Percentiles rank a stretch among this genome's conserved stretches.
phyloP scores from a whole-genome alignment of 495 filamentous ascomycete species.

The Niebla homalea region DNA sequence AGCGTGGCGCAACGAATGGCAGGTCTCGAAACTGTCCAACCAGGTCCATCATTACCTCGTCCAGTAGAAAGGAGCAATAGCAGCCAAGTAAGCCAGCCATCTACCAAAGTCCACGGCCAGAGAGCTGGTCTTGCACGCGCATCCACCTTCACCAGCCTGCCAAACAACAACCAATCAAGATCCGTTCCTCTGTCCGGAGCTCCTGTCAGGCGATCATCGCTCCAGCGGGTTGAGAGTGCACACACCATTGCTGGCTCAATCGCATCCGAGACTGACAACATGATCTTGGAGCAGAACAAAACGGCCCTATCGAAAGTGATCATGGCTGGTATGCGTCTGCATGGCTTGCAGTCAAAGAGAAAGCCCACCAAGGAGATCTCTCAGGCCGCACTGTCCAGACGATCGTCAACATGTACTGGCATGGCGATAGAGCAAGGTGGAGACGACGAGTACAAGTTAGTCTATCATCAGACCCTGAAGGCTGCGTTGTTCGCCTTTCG shows the following conservation, averaged over 20 bases:
- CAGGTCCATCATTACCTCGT: not conserved
- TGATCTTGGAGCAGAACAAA: constrained; percentile 32
- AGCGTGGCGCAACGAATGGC: constrained; percentile 45
- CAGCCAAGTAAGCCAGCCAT: not conserved
- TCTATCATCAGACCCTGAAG: constrained; percentile 54
- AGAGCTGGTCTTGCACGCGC: constrained; percentile 5
- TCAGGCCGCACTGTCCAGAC: not conserved
- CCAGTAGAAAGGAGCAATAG: constrained; percentile 1
- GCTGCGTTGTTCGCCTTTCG: constrained; percentile 45
- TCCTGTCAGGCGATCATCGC: constrained; percentile 12
- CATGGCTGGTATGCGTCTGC: constrained; percentile 52
- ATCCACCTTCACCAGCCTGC: not conserved
- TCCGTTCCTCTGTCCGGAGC: not conserved
- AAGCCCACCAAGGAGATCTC: constrained; percentile 8
- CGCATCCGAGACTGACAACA: constrained; percentile 30
- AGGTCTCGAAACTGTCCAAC: constrained; percentile 3
- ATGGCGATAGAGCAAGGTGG: constrained; percentile 17
- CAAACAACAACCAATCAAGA: not conserved
- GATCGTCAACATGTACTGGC: not conserved
- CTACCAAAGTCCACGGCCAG: too few relatives aligned
- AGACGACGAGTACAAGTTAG: constrained; percentile 49
- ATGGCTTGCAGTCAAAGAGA: constrained; percentile 42
- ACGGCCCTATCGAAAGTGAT: constrained; percentile 29
- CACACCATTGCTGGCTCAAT: constrained; percentile 14
- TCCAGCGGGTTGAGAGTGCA: constrained; percentile 14